Base-by-base conservation (phyloP, 805 yeast genomes). In the Candida tallmaniae region DNA sequence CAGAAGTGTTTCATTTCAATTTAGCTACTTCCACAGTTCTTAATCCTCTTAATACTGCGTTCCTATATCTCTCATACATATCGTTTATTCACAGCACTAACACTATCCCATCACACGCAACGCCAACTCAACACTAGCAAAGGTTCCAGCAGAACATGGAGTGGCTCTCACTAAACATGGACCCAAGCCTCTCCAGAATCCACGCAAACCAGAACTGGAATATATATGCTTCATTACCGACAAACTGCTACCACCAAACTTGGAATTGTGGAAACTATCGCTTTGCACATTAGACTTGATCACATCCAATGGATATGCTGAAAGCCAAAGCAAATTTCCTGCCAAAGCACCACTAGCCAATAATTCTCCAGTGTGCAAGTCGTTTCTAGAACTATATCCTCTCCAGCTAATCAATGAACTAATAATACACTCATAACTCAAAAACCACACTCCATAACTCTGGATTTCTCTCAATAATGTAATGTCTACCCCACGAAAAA, bases 391-490 rank as follows among this genome's bases (percentile, higher is more conserved):
- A 6, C 65, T 50, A 19, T 63, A 64, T 22, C 55, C 54, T 24
- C 62, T 58, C 5, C 42, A 38, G 9, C 52, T 45, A 24, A 60
- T 56, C 16, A 70, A 58, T 33, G 50, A 49, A 29, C 58, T 59
- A 48, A 80, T 73, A 36, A 80, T 56, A 29, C 57, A 63, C 51
- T 80, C 88, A 49, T 76, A 80, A 1, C 84, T 65, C 39, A 78
- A 56, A 46, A 80, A 80, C 88, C 88, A 80, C 11, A 78, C 74
- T 5, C 88, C 88, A 48, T 81, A 80, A 0, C 86, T 84, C 52
- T 80, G 86, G n/a, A 71, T 57, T 47, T 80, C 86, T 39, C 86
- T 60, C 9, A 73, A 28, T 1, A 74, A 46, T 0, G 86, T 80
- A 37, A 80, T 69, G 3, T 59, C 45, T 12, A 62, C 56, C 0